These are phyloP conservation scores for Penicillium sp. DNA, from an alignment of 2,329 filamentous ascomycete species.

Conservation along the genomic window DNA sequence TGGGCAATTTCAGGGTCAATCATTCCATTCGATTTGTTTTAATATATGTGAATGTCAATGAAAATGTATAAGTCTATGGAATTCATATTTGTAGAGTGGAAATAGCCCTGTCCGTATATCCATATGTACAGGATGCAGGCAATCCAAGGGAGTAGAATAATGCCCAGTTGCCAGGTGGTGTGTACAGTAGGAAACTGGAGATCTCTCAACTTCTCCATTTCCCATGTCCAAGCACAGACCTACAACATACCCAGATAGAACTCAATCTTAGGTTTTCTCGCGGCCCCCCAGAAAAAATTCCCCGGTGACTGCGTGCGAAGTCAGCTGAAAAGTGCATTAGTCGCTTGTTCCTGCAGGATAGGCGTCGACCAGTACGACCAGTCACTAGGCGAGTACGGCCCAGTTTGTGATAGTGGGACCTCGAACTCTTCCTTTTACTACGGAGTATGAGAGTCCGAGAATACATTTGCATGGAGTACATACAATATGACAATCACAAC, in stretches of 20 bases:
- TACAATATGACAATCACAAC: background rate
- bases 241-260: background rate
- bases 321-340: slow-evolving; percentile 27
- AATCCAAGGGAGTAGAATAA: background rate
- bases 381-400: slow-evolving; percentile 5
- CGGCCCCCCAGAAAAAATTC: background rate
- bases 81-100: background rate
- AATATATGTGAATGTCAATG: slow-evolving; percentile 3
- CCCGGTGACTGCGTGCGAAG: slow-evolving; percentile 4
- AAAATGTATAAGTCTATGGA: background rate
- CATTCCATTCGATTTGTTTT: slow-evolving; percentile 13
- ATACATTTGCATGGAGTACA: background rate
- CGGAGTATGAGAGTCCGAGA: background rate
- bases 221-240: background rate
- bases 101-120: background rate
- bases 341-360: slow-evolving; percentile 27
- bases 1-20: slow-evolving; percentile 13
- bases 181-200: background rate
- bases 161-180: background rate
- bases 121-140: background rate
- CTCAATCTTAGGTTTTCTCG: background rate
- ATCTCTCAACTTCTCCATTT: background rate
- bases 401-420: slow-evolving; percentile 15
- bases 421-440: background rate
- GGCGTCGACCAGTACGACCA: slow-evolving; percentile 14